Conservation (phyloP, 352 stramenopile species). For the Halophytophthora batemanensis region DNA sequence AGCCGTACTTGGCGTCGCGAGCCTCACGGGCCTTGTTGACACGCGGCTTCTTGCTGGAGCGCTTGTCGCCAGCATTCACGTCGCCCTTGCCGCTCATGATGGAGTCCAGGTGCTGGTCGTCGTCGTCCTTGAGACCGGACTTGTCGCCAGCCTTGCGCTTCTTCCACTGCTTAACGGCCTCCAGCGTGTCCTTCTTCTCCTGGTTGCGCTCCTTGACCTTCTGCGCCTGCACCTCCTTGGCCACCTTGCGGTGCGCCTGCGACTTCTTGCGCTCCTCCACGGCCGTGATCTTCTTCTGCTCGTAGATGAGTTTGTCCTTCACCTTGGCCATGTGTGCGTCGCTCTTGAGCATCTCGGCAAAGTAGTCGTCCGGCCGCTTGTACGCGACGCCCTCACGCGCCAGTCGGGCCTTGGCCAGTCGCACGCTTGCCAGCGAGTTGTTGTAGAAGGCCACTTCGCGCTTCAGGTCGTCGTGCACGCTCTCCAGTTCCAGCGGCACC, state of each 20-base stretch:
- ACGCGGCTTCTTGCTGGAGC: conserved; percentile 60
- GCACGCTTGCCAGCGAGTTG: conserved; percentile 73
- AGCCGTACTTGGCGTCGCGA: conserved; percentile 84
- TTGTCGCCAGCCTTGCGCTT: conserved; percentile 81
- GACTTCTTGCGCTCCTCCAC: conserved; percentile 97
- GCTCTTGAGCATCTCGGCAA: conserved; percentile 99
- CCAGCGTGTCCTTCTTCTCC: conserved; percentile 88
- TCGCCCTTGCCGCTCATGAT: conserved; percentile 64
- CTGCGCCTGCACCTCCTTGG: conserved; percentile 92
- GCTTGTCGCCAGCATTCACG: conserved; percentile 37
- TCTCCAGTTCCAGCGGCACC: conserved; percentile 56
- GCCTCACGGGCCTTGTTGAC: conserved; percentile 66
- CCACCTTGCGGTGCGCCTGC: conserved; percentile 95
- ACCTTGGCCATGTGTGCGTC: conserved; percentile 95
- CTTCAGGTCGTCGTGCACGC: conserved; percentile 88
- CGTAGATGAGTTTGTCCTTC: conserved; percentile 99
- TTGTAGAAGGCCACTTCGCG: conserved; percentile 97
- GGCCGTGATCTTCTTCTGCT: conserved; percentile 99
- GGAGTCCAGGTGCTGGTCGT: conserved; percentile 61
- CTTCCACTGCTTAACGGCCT: conserved; percentile 88
- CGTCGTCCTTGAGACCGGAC: conserved; percentile 48
- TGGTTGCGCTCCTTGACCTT: conserved; percentile 80
- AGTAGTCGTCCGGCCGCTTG: conserved; percentile 96
- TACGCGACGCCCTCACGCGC: conserved; percentile 83
- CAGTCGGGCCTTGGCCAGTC: conserved; percentile 66